Conservation (phyloP, 129 eudicot genomes). For the Chrysanthemum lavandulifolium region DNA sequence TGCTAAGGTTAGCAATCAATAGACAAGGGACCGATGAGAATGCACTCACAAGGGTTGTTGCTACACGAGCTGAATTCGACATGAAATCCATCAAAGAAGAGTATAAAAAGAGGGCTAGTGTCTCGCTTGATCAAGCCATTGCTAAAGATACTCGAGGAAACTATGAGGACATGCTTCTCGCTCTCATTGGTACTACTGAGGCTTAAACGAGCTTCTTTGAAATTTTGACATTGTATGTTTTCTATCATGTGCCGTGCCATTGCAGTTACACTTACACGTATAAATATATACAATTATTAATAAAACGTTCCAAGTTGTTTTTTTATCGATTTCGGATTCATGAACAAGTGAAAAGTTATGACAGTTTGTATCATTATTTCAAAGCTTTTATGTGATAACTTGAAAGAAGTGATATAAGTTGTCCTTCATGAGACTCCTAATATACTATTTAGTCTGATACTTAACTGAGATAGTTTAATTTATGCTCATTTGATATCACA, state of each 20-base stretch:
- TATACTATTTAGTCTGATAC: no score
- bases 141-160: constrained; percentile 81
- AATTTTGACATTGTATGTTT: background rate
- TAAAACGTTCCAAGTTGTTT: background rate
- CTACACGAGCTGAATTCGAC: constrained; percentile 85
- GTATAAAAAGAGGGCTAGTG: constrained; percentile 59
- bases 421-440: no score
- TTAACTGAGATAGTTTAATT: no score
- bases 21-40: constrained; percentile 74
- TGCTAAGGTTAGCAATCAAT: constrained; percentile 55
- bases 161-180: constrained; percentile 70
- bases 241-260: constrained; percentile 7
- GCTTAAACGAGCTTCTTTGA: constrained; percentile 28
- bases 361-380: no score
- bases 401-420: no score
- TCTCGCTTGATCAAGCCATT: constrained; percentile 66
- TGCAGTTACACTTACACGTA: background rate
- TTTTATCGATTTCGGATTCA: no score
- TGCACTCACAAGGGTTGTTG: constrained; percentile 70
- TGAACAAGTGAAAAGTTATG: no score
- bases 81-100: constrained; percentile 71
- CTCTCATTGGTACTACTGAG: constrained; percentile 60
- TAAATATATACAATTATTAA: constrained; percentile 6
- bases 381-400: no score
- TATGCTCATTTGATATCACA: no score